These are phyloP conservation scores for Fusarium sterilihyphosum DNA, from an alignment of 2,329 filamentous ascomycete genomes.

Conservation along the genomic window DNA sequence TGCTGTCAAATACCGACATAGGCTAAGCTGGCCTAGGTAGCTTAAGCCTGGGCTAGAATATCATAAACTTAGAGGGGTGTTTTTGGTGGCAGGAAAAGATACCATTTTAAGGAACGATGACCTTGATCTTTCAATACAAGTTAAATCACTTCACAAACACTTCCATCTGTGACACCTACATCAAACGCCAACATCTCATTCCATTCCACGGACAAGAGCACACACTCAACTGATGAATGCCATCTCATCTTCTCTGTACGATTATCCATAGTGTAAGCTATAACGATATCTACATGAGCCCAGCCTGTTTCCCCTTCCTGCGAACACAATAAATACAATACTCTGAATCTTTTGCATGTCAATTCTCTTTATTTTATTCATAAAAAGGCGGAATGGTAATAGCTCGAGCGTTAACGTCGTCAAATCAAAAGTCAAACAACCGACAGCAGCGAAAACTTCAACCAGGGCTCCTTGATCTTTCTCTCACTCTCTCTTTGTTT, in stretches of 20 bases:
- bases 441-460: slow-evolving; percentile 2
- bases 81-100: background rate
- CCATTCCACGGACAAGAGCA: background rate
- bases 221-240: background rate
- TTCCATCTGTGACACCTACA: background rate
- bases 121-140: background rate
- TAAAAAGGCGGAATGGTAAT: slow-evolving; percentile 10
- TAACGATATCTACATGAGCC: slow-evolving; percentile 24
- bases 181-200: background rate
- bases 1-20: background rate
- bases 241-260: background rate
- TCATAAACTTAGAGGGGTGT: background rate
- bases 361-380: slow-evolving; percentile 37
- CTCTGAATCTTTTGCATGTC: slow-evolving; percentile 10
- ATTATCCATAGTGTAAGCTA: slow-evolving; percentile 24
- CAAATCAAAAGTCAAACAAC: slow-evolving; percentile 2
- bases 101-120: background rate
- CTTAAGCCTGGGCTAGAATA: background rate
- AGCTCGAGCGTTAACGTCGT: slow-evolving; percentile 5
- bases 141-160: background rate
- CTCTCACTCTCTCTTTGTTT: background rate
- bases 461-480: slow-evolving; percentile 22
- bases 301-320: background rate
- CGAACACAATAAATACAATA: slow-evolving; percentile 14
- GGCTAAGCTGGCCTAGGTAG: background rate